Evolutionary conservation across 768 basidiomycete species (phyloP), one percentile per base, ranked within the genome.

Genomic region (Lactifluus volemus): DNA sequence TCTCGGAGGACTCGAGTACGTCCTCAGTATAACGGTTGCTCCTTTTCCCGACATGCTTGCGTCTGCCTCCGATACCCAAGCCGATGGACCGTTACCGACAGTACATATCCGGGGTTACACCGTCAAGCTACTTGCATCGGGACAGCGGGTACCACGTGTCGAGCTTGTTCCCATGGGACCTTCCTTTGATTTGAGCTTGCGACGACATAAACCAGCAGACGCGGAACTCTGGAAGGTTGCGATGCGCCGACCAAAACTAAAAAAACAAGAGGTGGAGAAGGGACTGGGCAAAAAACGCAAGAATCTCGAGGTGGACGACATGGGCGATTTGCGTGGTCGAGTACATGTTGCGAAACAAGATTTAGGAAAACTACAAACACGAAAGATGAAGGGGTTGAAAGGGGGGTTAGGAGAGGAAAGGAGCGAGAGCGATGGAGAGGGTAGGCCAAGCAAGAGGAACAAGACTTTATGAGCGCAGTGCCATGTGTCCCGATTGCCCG

Each of bases 351-450:
- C 77, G 60, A 91, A 84, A 72, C 96, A 99, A 77, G 92, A 98
- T 74, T 71, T 99, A 68, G 74, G 73, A 65, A 89, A 81, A 76
- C 68, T 98, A 73, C 93, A 97, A 79, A 86, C 86, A 60, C 81
- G 93, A 70, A 97, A 97, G 80, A 96, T 98, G 92, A 98, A 97
- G 77, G 96, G 92, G 10, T 73, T 99, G 64, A 89, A 85, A 70
- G 70, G 71, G 38, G 74, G 70, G 45, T 59, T 56, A 25, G 73
- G 68, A 49, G 65, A 51, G 17, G 52, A 59, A 36, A 45, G 67
- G 67, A 55, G 58, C 44, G 63, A 51, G 12, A 58, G 53, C 52
- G 64, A 63, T n/a, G 60, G 55, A 39, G 72, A 65, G 45, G 66
- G 68, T 38, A 59, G 52, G 34, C 60, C 55, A 8, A 54, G 52